Percentiles rank a stretch among this genome's conserved stretches.
phyloP scores from a whole-genome alignment of 192 early-diverging fungal species.

The Ambispora gerdemannii region DNA sequence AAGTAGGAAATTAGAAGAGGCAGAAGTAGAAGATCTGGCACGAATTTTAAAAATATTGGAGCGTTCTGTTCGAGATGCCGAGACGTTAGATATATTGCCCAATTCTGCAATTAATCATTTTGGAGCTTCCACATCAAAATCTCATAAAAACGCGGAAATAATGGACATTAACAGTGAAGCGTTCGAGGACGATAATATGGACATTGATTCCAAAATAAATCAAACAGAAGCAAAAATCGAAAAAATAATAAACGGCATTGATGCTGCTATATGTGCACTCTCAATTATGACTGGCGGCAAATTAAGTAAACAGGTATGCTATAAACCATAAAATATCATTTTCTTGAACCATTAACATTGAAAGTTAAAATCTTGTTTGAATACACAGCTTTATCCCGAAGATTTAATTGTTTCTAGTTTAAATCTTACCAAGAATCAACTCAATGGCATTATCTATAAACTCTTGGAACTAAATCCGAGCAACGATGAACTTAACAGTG shows the following conservation, averaged over 20 bases:
- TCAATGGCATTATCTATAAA: constrained; percentile 14
- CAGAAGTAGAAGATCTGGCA: constrained; percentile 22
- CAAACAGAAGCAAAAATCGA: constrained; percentile 17
- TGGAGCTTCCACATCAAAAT: not conserved
- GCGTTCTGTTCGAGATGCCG: constrained; percentile 22
- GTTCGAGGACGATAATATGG: constrained; percentile 6
- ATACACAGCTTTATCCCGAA: constrained; percentile 29
- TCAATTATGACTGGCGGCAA: constrained; percentile 31
- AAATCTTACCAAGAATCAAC: constrained; percentile 30
- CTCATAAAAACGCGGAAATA: not conserved
- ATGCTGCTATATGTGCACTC: constrained; percentile 22
- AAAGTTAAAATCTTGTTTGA: not conserved
- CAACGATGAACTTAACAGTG: constrained; percentile 21
- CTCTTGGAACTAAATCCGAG: constrained; percentile 15
- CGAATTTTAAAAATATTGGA: constrained; percentile 27
- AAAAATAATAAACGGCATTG: constrained; percentile 26
- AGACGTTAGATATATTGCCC: constrained; percentile 11
- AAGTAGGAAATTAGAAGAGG: constrained; percentile 19
- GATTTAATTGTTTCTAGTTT: constrained; percentile 26
- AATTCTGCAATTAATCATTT: not conserved
- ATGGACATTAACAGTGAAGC: not conserved
- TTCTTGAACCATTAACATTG: not conserved
- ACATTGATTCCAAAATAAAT: constrained; percentile 1
- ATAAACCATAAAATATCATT: no score
- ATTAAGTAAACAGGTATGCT: constrained; percentile 29